phyloP scores from a whole-genome alignment of 1,284 basidiomycete genomes.

The Tetrapyrgos nigripes region DNA sequence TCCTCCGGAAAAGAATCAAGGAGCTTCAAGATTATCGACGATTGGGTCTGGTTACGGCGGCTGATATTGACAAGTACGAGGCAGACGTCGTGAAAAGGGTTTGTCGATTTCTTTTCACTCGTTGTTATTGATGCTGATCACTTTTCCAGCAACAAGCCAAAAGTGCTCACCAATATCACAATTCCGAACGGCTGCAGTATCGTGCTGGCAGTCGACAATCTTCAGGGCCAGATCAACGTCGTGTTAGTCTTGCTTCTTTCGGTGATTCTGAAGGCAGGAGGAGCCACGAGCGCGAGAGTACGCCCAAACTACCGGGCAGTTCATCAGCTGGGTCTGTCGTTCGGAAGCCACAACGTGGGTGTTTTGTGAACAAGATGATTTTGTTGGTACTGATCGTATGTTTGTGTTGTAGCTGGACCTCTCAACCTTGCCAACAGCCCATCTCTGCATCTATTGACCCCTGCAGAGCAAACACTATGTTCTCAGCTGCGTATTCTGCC shows the following conservation, averaged over 20 bases:
- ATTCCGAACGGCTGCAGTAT: slow-evolving; percentile 57
- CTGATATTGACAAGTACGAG: slow-evolving; percentile 92
- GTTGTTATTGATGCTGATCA: slow-evolving; percentile 11
- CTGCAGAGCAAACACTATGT: slow-evolving; percentile 88
- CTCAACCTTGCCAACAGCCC: slow-evolving; percentile 89
- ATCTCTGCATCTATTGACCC: slow-evolving; percentile 85
- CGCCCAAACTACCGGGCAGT: slow-evolving; percentile 51
- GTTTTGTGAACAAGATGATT: not conserved
- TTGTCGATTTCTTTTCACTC: slow-evolving; percentile 32
- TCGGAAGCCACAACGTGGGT: slow-evolving; percentile 58
- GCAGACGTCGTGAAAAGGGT: slow-evolving; percentile 77
- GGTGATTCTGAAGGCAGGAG: slow-evolving; percentile 57
- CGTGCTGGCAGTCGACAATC: slow-evolving; percentile 57
- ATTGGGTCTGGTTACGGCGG: slow-evolving; percentile 80
- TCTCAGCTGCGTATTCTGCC: slow-evolving; percentile 88
- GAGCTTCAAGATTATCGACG: slow-evolving; percentile 90
- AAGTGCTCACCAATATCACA: slow-evolving; percentile 59
- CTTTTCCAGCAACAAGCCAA: slow-evolving; percentile 60
- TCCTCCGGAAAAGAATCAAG: slow-evolving; percentile 84
- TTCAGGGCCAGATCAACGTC: slow-evolving; percentile 60
- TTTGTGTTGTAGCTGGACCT: slow-evolving; percentile 63
- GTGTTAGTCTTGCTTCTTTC: slow-evolving; percentile 44
- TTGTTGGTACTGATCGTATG: not conserved
- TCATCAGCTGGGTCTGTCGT: slow-evolving; percentile 40
- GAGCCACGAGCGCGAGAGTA: slow-evolving; percentile 64